Evolutionary conservation across 2,329 filamentous ascomycete species (phyloP).

Genomic region (Emergomyces orientalis): DNA sequence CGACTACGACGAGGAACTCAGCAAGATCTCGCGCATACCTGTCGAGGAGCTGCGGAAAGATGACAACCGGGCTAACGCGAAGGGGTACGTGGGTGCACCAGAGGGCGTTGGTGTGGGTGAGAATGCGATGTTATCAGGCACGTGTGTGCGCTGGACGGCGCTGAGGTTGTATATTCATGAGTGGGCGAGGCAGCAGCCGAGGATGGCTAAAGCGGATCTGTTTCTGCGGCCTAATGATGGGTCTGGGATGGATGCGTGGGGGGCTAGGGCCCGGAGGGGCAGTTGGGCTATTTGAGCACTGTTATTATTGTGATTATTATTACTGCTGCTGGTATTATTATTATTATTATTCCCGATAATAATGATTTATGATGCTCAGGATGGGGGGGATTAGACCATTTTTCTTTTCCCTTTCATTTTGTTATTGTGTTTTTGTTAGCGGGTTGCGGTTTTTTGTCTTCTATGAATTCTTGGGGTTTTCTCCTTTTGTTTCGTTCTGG

Average conservation of each 20-base stretch:
- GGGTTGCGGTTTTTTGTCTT: not conserved
- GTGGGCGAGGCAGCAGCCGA: constrained; percentile 81
- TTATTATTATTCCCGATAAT: not conserved
- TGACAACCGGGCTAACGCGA: constrained; percentile 56
- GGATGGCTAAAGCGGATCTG: constrained; percentile 49
- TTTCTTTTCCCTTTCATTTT: not conserved
- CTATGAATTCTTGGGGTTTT: not conserved
- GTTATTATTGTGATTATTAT: not conserved
- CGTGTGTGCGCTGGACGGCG: constrained; percentile 71
- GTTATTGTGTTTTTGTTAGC: not conserved
- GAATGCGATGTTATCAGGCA: constrained; percentile 32
- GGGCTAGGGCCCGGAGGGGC: constrained; percentile 47
- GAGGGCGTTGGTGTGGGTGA: constrained; percentile 20
- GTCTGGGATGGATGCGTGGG: constrained; percentile 53
- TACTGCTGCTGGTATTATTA: not conserved
- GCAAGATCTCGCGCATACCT: constrained; percentile 64
- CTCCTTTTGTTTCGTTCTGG: not conserved
- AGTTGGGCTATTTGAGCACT: constrained; percentile 58
- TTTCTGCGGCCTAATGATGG: not conserved
- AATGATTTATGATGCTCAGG: not conserved
- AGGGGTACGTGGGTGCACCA: constrained; percentile 59
- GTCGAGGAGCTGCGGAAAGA: constrained; percentile 61
- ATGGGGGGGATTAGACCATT: too few species aligned
- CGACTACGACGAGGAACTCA: constrained; percentile 74
- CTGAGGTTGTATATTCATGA: constrained; percentile 74